phyloP scores from a whole-genome alignment of 2,329 filamentous ascomycete species.

The Stagonosporopsis rhizophila region DNA sequence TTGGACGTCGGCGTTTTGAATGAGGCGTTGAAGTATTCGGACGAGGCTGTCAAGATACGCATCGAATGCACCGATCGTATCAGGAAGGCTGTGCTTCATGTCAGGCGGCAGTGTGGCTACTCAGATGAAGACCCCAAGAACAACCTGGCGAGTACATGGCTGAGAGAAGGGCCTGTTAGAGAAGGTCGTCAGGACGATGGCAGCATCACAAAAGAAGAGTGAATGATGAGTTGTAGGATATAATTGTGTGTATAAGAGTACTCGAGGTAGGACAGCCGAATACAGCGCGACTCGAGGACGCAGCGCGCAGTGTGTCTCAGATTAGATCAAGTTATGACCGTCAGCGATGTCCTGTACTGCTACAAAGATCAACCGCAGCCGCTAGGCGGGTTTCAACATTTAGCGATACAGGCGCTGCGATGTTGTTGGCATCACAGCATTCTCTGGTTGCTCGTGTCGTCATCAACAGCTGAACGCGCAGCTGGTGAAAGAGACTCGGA shows the following conservation, averaged over 20 bases:
- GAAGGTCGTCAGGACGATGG: constrained; percentile 68
- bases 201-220: constrained; percentile 66
- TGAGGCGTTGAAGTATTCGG: constrained; percentile 70
- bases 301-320: constrained; percentile 54
- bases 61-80: constrained; percentile 82
- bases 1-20: constrained; percentile 65
- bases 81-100: constrained; percentile 78
- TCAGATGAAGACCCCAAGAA: constrained; percentile 81
- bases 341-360: constrained; percentile 50
- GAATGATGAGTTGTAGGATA: constrained; percentile 3
- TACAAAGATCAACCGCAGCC: constrained; percentile 36
- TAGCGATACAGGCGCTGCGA: constrained; percentile 11
- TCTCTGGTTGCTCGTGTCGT: constrained; percentile 48
- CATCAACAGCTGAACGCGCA: constrained; percentile 39
- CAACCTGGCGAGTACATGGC: constrained; percentile 82
- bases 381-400: constrained; percentile 32
- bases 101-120: constrained; percentile 74
- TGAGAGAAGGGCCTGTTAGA: constrained; percentile 60
- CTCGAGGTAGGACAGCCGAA: neutral
- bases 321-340: constrained; percentile 69
- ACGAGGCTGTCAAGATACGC: constrained; percentile 78
- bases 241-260: neutral
- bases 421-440: constrained; percentile 19
- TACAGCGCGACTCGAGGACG: neutral
- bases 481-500: constrained; percentile 24